A percentile compares a stretch with the other conserved stretches of the same genome.
phyloP scores from a whole-genome alignment of 208 protist species.

The Wallacemonas sp. region DNA sequence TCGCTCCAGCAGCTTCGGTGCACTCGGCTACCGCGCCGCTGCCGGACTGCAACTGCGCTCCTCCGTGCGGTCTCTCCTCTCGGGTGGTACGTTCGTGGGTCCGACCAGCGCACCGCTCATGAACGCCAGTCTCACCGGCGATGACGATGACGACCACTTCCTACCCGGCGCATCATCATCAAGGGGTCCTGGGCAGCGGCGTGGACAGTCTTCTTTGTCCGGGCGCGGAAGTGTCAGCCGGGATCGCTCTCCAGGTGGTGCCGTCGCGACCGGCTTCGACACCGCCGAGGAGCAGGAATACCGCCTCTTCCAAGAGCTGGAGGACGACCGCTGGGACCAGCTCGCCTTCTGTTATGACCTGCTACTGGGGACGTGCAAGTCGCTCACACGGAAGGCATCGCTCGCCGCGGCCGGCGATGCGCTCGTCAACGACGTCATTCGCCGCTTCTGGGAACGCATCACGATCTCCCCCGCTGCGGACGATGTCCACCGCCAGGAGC shows the following conservation, averaged over 20 bases:
- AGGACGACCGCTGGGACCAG: conserved; percentile 61
- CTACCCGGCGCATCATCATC: neutral
- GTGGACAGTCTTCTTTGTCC: neutral
- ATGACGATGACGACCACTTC: neutral
- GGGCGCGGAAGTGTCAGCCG: neutral
- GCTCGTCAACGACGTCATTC: conserved; percentile 71
- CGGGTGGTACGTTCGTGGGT: neutral
- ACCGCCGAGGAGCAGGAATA: conserved; percentile 34
- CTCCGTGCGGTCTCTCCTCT: conserved; percentile 1
- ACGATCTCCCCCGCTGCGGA: conserved; percentile 63
- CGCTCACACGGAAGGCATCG: conserved; percentile 18
- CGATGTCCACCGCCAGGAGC: conserved; percentile 25
- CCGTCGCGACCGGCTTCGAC: neutral
- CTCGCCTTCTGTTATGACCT: conserved; percentile 63
- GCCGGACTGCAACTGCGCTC: conserved; percentile 7
- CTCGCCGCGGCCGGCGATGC: conserved; percentile 32
- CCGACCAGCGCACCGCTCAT: neutral
- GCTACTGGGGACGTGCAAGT: conserved; percentile 38
- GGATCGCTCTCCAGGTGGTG: neutral
- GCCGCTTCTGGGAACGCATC: conserved; percentile 78
- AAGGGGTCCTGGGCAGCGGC: neutral
- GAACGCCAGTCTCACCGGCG: neutral
- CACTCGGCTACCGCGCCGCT: conserved; percentile 11
- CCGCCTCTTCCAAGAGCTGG: conserved; percentile 32
- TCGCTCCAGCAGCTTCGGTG: conserved; percentile 13